Evolutionary conservation across 176 grass and related monocot genomes (phyloP).

Genomic region (Eragrostis nindensis): DNA sequence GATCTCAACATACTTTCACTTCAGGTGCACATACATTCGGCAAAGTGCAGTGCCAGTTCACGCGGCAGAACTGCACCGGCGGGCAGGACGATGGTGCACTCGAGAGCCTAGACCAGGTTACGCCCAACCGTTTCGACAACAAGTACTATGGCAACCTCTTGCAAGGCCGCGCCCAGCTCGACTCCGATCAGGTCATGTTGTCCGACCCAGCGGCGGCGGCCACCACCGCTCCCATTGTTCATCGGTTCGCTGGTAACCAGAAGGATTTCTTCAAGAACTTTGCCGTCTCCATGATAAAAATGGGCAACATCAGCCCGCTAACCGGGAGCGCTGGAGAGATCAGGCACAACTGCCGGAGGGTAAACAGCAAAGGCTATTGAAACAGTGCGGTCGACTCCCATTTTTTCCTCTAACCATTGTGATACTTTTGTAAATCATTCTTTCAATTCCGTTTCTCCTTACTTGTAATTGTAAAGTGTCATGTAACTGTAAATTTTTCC

Average conservation of each 20-base stretch:
- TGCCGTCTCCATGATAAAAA: conserved; percentile 58
- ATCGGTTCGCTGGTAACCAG: conserved; percentile 36
- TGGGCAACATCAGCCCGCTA: conserved; percentile 58
- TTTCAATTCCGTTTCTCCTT: neutral
- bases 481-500: too few relatives aligned
- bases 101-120: conserved; percentile 46
- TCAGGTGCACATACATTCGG: conserved; percentile 74
- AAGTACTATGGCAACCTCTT: conserved; percentile 56
- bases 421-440: neutral
- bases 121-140: conserved; percentile 57
- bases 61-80: conserved; percentile 32
- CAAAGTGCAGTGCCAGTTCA: conserved; percentile 44
- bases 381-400: neutral
- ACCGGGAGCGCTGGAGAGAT: conserved; percentile 56
- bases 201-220: neutral
- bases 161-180: conserved; percentile 35
- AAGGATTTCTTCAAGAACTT: conserved; percentile 53
- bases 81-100: neutral
- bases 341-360: conserved; percentile 49
- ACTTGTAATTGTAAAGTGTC: neutral
- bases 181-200: conserved; percentile 54
- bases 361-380: conserved; percentile 44
- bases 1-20: neutral
- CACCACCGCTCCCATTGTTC: conserved; percentile 39
- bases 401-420: neutral